Evolutionary conservation across 2,329 filamentous ascomycete genomes (phyloP), one percentile per base, ranked within the genome.

Genomic region (Orbilia quercus): DNA sequence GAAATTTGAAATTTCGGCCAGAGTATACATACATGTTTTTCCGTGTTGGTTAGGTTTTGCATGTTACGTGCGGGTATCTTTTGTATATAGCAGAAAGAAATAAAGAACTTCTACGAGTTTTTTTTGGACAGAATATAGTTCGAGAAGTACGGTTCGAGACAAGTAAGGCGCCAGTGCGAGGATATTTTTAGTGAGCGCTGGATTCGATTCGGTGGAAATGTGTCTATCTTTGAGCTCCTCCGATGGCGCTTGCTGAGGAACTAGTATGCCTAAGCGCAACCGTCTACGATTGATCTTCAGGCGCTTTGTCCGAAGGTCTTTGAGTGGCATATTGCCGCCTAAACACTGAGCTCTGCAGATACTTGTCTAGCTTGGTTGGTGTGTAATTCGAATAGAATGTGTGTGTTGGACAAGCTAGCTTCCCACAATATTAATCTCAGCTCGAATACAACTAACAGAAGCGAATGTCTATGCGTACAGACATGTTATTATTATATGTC

Each of bases 1-100:
- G 58, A 44, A 34, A 38, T 62, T 62, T 53, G 58, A 62, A n/a
- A 53, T 53, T 62, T 62, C 34, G 6, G 45, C 58, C 28, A 5
- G 5, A 9, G 28, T 31, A 31, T 31, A 31, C 9, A 31, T 31
- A 31, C 4, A 12, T 40, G n/a, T 16, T 40, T 40, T 40, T 14
- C 36, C 14, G 12, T 16, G 12, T 40, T 40, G 36, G n/a, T n/a
- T n/a, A n/a, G 14, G 9, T 40, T 14, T 40, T 40, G 36, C 5
- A 40, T 12, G 4, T 14, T 14, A 12, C 14, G 14, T 40, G 36
- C 36, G 11, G n/a, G n/a, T 12, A 40, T 40, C 36, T 40, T 16
- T 12, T 12, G 36, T 16, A 16, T 40, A 40, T 40, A 40, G 31
- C 6, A 6, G 12, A 40, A 40, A 40, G n/a, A 40, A 16, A 40